Evolutionary conservation across 352 stramenopile species (phyloP), one percentile per base, ranked within the genome.

Genomic region (Pelagophyceae sp.): DNA sequence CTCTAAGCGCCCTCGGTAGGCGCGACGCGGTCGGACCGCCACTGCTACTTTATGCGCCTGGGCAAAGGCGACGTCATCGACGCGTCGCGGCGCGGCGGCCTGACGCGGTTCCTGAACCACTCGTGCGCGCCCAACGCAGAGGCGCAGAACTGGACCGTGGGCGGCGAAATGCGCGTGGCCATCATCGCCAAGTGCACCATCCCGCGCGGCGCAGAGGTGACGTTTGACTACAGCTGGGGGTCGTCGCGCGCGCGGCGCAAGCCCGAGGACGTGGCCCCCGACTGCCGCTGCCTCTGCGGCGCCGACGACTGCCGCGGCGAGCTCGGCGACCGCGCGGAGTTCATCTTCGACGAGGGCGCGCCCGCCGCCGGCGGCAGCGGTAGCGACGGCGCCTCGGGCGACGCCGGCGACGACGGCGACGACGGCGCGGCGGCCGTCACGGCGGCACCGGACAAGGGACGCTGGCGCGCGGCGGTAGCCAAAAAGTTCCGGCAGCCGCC

Each of bases 61-160:
- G 67, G n/a, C 67, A 37, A 38, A 6, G 67, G 85, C 29, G 87
- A 93, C 81, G 87, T 93, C 78, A 92, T 94, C 64, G 89, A 94
- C 80, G 88, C 88, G 33, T 91, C 87, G 25, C 87, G 87, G 29
- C 89, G 89, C 82, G 89, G 89, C 64, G 88, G 88, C 11, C 83
- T 89, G 38, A 87, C 88, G 37, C 90, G 90, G 33, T 95, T 95
- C 75, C 92, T 95, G 72, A 95, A 95, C 77, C 90, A 95, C 81
- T 94, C 88, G 80, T 95, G 90, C 80, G 83, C 92, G 85, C 90
- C 91, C 31, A 95, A 95, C 82, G 93, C 87, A 79, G 84, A 86
- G 27, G 89, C 92, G 19, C 84, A 94, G 78, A 93, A 92, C 61
- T 94, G 89, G 88, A 85, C 91, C n/a, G 88, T 94, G 3, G 86